phyloP scores from a whole-genome alignment of 2,329 filamentous ascomycete genomes.

The Volutella citrinella region DNA sequence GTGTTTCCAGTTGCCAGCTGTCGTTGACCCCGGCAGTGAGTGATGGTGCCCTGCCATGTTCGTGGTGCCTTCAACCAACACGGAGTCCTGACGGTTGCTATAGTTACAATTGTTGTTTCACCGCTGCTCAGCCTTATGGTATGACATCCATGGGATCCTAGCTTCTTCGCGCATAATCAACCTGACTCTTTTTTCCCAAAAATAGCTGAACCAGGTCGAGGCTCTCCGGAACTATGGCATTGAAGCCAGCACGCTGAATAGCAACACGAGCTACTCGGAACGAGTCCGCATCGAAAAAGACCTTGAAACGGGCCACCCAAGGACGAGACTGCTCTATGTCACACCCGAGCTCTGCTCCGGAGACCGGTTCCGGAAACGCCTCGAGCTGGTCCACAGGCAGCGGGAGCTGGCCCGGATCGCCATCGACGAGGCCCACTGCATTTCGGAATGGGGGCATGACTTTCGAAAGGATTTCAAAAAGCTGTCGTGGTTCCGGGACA shows the following conservation, averaged over 20 bases:
- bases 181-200: background rate
- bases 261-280: constrained; percentile 66
- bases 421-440: constrained; percentile 94
- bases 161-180: constrained; percentile 9
- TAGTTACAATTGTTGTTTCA: constrained; percentile 87
- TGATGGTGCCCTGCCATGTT: constrained; percentile 21
- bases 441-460: constrained; percentile 97
- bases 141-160: constrained; percentile 20
- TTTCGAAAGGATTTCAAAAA: constrained; percentile 91
- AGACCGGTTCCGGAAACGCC: constrained; percentile 70
- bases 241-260: constrained; percentile 82
- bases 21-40: constrained; percentile 81
- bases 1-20: constrained; percentile 88
- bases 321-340: constrained; percentile 82
- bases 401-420: constrained; percentile 83
- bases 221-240: constrained; percentile 72
- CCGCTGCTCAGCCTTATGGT: constrained; percentile 89
- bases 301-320: constrained; percentile 82
- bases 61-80: too few species aligned
- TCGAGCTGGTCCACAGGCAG: constrained; percentile 73
- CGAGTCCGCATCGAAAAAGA: constrained; percentile 72
- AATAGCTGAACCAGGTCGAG: constrained; percentile 85
- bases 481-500: constrained; percentile 78
- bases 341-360: constrained; percentile 85
- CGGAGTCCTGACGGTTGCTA: too few species aligned